phyloP scores from a whole-genome alignment of 1,284 basidiomycete species.

The Entoloma clypeatum region DNA sequence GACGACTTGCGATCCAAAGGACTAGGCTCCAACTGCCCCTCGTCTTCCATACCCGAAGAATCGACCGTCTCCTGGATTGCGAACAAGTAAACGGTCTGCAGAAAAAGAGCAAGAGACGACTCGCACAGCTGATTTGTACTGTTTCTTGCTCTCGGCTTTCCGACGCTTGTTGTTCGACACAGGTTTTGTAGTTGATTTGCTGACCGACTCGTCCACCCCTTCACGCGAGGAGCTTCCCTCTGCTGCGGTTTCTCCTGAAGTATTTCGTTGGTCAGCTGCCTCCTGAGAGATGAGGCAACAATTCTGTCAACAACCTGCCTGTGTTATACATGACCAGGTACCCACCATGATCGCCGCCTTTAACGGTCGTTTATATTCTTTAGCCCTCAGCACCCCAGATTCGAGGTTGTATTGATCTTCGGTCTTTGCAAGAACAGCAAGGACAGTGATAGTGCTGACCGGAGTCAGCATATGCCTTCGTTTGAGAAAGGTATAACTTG shows the following conservation, averaged over 20 bases:
- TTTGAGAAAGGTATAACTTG: constrained; percentile 6
- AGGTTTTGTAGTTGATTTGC: not conserved
- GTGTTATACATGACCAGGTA: constrained; percentile 35
- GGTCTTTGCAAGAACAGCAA: constrained; percentile 43
- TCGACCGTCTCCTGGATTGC: constrained; percentile 13
- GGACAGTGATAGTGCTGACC: constrained; percentile 43
- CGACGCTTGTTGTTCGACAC: constrained; percentile 9
- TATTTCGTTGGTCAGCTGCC: constrained; percentile 8
- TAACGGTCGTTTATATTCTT: constrained; percentile 42
- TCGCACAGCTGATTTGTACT: constrained; percentile 19
- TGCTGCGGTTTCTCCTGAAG: constrained; percentile 6
- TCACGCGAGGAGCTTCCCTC: constrained; percentile 1
- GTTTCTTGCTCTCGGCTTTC: constrained; percentile 8
- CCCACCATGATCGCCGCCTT: constrained; percentile 35
- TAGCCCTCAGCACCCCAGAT: constrained; percentile 36
- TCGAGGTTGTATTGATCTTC: constrained; percentile 41
- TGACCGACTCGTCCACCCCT: constrained; percentile 1
- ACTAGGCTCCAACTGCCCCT: constrained; percentile 1
- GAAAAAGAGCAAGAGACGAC: not conserved
- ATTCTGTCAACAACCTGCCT: not conserved
- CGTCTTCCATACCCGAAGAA: constrained; percentile 17
- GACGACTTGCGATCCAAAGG: no score
- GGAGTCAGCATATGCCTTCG: not conserved
- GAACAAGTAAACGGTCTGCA: not conserved
- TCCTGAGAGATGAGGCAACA: constrained; percentile 3